These are phyloP conservation scores for Apiotrichum siamense DNA, from an alignment of 1,284 basidiomycete genomes.

Conservation along the genomic window DNA sequence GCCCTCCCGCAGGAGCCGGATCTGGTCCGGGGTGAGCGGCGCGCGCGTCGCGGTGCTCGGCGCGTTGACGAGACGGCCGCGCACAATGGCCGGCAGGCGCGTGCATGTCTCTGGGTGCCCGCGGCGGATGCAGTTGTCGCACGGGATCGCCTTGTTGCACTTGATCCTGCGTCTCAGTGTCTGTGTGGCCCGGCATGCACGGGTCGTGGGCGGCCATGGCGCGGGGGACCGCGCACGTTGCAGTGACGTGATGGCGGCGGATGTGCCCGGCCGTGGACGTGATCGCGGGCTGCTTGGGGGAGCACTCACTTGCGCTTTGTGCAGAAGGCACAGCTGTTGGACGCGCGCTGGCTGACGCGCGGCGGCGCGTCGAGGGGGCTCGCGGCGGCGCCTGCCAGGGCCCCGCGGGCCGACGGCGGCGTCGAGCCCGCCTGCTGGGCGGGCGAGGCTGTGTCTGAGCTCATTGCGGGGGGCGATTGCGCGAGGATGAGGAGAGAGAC, in stretches of 20 bases:
- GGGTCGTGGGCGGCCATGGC: too few relatives aligned
- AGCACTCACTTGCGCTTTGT: constrained; percentile 21
- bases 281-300: too few relatives aligned
- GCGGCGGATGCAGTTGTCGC: constrained; percentile 20
- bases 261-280: too few relatives aligned
- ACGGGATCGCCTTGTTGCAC: constrained; percentile 21
- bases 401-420: too few relatives aligned
- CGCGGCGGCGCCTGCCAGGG: not conserved
- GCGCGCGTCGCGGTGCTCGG: constrained; percentile 16
- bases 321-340: constrained; percentile 19
- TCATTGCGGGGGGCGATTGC: too few relatives aligned
- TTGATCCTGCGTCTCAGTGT: constrained; percentile 12
- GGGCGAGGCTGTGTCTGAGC: too few relatives aligned
- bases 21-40: constrained; percentile 20
- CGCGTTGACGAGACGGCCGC: constrained; percentile 19
- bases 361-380: not conserved
- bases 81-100: constrained; percentile 18
- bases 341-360: constrained; percentile 18
- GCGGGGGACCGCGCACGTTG: too few relatives aligned
- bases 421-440: too few relatives aligned
- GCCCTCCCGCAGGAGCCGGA: constrained; percentile 16
- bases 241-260: too few relatives aligned
- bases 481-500: too few relatives aligned
- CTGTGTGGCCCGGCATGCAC: not conserved
- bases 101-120: constrained; percentile 21